Evolutionary conservation across 352 stramenopile species (phyloP).

Genomic region (Plasmopara muralis): DNA sequence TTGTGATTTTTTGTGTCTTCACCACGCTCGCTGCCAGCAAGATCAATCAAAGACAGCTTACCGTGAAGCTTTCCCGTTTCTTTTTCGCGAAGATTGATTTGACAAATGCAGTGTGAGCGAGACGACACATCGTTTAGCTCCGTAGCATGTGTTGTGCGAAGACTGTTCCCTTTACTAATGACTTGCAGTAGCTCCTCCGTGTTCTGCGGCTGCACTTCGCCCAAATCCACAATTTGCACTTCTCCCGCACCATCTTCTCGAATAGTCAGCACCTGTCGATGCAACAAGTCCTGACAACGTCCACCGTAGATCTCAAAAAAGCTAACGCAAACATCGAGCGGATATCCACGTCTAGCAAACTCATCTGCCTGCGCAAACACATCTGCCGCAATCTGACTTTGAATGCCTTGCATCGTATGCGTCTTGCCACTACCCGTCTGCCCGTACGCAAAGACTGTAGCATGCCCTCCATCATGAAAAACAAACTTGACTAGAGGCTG

Average conservation of each 20-base stretch:
- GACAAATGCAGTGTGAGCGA: constrained; percentile 93
- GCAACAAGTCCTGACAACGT: constrained; percentile 92
- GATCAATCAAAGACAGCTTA: constrained; percentile 95
- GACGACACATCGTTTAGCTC: constrained; percentile 95
- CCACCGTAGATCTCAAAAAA: constrained; percentile 98
- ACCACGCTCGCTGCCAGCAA: constrained; percentile 93
- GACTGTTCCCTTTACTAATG: constrained; percentile 89
- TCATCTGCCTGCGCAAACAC: constrained; percentile 70
- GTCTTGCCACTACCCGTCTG: constrained; percentile 93
- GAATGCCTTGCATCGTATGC: constrained; percentile 91
- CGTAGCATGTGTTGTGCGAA: constrained; percentile 94
- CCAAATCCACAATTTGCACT: constrained; percentile 94
- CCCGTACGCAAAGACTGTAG: constrained; percentile 95
- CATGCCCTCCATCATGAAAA: constrained; percentile 83
- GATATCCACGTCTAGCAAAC: constrained; percentile 36
- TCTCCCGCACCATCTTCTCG: constrained; percentile 91
- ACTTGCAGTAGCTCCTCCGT: constrained; percentile 90
- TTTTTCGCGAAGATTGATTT: constrained; percentile 82
- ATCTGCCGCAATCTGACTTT: constrained; percentile 67
- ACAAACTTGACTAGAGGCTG: constrained; percentile 94
- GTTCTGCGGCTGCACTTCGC: constrained; percentile 83
- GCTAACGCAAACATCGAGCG: constrained; percentile 86
- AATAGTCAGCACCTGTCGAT: constrained; percentile 86
- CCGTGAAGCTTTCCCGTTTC: constrained; percentile 48
- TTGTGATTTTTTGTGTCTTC: constrained; percentile 94